Evolutionary conservation across 495 filamentous ascomycete species (phyloP).

Genomic region (Aspergillus baeticus): DNA sequence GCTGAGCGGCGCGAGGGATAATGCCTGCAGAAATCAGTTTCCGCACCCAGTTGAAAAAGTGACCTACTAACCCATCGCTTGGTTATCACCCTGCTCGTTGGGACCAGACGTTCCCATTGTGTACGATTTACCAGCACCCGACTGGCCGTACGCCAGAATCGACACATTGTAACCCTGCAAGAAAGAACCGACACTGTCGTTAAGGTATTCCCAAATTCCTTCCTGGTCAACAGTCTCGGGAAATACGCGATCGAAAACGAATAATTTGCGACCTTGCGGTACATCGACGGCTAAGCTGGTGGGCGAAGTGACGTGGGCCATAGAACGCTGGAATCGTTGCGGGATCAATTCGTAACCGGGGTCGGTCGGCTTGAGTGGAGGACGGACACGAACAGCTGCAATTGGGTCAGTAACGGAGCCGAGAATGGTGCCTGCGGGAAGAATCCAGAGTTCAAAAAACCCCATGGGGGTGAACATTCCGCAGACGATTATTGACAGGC

Average conservation of each 20-base stretch:
- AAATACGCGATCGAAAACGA: constrained; percentile 95
- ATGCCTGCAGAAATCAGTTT: constrained; percentile 59
- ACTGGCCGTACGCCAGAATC: constrained; percentile 95
- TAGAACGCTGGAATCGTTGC: constrained; percentile 89
- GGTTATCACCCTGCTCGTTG: constrained; percentile 68
- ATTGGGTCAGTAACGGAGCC: constrained; percentile 18
- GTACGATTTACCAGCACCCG: constrained; percentile 99
- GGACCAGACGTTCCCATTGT: constrained; percentile 98
- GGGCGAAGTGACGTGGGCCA: constrained; percentile 82
- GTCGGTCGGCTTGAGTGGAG: constrained; percentile 78
- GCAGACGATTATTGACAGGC: neutral
- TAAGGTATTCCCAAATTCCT: constrained; percentile 92
- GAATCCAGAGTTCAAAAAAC: neutral
- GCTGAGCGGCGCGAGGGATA: constrained; percentile 84
- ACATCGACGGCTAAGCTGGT: constrained; percentile 88
- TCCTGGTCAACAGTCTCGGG: constrained; percentile 80
- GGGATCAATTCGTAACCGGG: constrained; percentile 94
- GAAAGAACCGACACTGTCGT: constrained; percentile 88
- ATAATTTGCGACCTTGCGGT: constrained; percentile 87
- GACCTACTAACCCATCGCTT: constrained; percentile 70
- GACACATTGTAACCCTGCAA: constrained; percentile 98
- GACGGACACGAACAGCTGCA: constrained; percentile 89
- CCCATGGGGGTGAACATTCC: neutral
- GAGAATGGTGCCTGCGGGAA: neutral
- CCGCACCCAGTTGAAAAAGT: neutral